Evolutionary conservation across 2,329 filamentous ascomycete genomes (phyloP).

Genomic region (Alternaria viburni): DNA sequence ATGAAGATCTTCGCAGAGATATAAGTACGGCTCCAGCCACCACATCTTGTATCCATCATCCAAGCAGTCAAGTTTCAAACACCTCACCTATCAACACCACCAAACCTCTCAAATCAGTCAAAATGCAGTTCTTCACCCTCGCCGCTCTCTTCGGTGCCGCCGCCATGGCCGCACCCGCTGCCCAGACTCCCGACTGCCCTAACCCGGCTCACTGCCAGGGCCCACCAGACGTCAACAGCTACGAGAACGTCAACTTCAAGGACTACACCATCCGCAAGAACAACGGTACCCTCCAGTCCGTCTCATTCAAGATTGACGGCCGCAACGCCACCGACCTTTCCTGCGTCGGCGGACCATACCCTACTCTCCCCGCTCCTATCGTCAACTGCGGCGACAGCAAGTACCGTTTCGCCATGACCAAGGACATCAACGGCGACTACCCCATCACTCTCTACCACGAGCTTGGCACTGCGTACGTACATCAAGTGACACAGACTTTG

Average conservation of each 20-base stretch:
- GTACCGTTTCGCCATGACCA: slow-evolving; percentile 24
- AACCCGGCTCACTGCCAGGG: slow-evolving; percentile 29
- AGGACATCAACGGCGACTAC: slow-evolving; percentile 2
- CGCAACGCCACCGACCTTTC: slow-evolving; percentile 17
- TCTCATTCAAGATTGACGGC: slow-evolving; percentile 30
- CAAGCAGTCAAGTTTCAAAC: background rate
- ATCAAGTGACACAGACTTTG: background rate
- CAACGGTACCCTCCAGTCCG: slow-evolving; percentile 19
- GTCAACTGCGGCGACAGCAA: slow-evolving; percentile 21
- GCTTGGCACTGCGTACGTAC: slow-evolving; percentile 6
- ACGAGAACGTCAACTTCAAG: slow-evolving; percentile 29
- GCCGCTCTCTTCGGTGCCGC: slow-evolving; percentile 26
- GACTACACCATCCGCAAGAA: slow-evolving; percentile 29
- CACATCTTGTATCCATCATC: background rate
- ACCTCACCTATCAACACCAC: background rate
- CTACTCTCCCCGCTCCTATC: slow-evolving; percentile 19
- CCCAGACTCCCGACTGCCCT: slow-evolving; percentile 26
- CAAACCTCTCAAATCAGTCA: slow-evolving; percentile 1
- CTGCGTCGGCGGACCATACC: slow-evolving; percentile 16
- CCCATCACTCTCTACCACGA: slow-evolving; percentile 25
- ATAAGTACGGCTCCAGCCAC: slow-evolving; percentile 18
- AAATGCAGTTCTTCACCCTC: slow-evolving; percentile 30
- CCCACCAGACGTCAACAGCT: slow-evolving; percentile 13
- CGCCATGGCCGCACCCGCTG: slow-evolving; percentile 25
- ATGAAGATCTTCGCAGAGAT: slow-evolving; percentile 1